Evolutionary conservation across 169 alveolate genomes (phyloP).

Genomic region (Cryptosporidium ubiquitum): DNA sequence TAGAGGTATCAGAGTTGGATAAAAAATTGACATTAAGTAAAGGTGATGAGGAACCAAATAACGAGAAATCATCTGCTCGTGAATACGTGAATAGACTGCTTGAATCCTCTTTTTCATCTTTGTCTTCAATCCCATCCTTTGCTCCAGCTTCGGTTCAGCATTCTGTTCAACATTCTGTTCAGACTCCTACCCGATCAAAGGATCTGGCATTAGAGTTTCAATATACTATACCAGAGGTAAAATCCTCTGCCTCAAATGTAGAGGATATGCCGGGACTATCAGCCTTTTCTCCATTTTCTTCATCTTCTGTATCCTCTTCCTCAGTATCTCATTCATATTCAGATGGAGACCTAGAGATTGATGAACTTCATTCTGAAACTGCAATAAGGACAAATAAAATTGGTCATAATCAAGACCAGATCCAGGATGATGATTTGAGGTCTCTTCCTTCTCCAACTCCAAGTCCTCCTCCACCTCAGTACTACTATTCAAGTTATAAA

Average conservation of each 20-base stretch:
- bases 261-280: neutral
- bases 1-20: too few species aligned
- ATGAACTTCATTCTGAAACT: slow-evolving; percentile 17
- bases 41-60: neutral
- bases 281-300: neutral
- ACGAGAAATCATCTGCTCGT: neutral
- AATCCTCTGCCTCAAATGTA: neutral
- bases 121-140: neutral
- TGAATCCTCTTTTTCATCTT: neutral
- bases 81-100: neutral
- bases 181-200: too few species aligned
- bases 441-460: neutral
- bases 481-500: neutral
- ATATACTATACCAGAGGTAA: neutral
- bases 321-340: neutral
- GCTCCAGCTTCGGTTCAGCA: neutral
- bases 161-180: neutral
- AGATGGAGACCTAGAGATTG: slow-evolving; percentile 58
- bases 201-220: neutral
- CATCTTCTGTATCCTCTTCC: neutral
- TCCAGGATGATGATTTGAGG: too few species aligned
- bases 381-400: neutral
- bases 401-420: neutral
- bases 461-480: neutral
- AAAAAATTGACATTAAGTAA: too few species aligned